phyloP scores from a whole-genome alignment of 2,329 filamentous ascomycete species.

The Fusarium sororula region DNA sequence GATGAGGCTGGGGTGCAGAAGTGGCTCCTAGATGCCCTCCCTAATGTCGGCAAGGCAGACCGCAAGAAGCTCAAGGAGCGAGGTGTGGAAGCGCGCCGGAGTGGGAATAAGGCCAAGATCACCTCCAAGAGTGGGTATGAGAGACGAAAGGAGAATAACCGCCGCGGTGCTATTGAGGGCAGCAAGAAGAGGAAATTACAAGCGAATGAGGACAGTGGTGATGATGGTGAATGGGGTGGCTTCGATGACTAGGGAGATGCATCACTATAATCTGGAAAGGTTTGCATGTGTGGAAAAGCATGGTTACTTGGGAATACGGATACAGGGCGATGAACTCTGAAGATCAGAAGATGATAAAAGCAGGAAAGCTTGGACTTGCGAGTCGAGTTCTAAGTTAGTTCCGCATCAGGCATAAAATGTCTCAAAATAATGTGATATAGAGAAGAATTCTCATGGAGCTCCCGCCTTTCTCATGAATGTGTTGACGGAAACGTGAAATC shows the following conservation, averaged over 20 bases:
- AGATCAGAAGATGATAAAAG: background rate
- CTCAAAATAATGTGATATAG: background rate
- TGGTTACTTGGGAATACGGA: background rate
- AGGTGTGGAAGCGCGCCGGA: constrained; percentile 77
- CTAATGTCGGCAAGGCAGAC: constrained; percentile 83
- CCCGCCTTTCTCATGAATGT: constrained; percentile 17
- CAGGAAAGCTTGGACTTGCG: constrained; percentile 3
- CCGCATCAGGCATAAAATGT: constrained; percentile 3
- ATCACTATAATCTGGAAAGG: background rate
- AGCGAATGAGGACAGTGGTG: constrained; percentile 33
- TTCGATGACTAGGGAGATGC: constrained; percentile 47
- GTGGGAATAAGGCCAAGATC: constrained; percentile 68
- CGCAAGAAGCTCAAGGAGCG: constrained; percentile 83
- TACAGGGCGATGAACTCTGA: background rate
- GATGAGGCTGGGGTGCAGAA: constrained; percentile 72
- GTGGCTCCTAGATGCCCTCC: constrained; percentile 90
- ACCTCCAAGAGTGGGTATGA: constrained; percentile 85
- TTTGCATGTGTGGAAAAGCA: background rate
- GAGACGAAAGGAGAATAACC: constrained; percentile 73
- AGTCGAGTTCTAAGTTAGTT: background rate
- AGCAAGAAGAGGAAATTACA: constrained; percentile 65
- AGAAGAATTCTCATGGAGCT: background rate
- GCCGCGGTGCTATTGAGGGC: constrained; percentile 67
- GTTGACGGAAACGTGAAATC: background rate
- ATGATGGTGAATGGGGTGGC: constrained; percentile 57